Percentiles rank a stretch among this genome's conserved stretches.
These are phyloP conservation scores for Laguncularia racemosa DNA, from an alignment of 345 rosid species.

Conservation along the genomic window DNA sequence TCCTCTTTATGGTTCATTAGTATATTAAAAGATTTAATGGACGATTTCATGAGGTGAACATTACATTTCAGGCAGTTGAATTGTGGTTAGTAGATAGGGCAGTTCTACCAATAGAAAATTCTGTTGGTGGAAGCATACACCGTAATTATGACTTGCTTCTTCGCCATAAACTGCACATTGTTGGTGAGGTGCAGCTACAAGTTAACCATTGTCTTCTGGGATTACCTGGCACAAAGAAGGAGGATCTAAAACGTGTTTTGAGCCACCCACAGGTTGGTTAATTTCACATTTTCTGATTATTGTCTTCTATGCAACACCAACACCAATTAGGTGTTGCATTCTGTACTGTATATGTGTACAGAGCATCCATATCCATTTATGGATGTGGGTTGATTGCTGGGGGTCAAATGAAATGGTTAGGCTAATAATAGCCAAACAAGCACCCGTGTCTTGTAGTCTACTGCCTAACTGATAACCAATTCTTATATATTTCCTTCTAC, in stretches of 20 bases:
- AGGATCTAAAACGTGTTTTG: conserved; percentile 63
- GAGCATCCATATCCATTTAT: too few species aligned
- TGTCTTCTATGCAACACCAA: neutral
- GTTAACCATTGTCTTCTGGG: conserved; percentile 86
- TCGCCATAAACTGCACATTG: conserved; percentile 92
- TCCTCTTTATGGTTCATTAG: too few species aligned
- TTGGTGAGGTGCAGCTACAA: conserved; percentile 74
- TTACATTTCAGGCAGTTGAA: conserved; percentile 75
- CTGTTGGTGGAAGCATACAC: conserved; percentile 90
- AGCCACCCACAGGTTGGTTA: conserved; percentile 86
- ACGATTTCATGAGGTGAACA: too few species aligned
- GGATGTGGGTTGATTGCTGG: too few species aligned
- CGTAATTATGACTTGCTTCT: conserved; percentile 91
- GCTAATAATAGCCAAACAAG: too few species aligned
- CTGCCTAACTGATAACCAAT: too few species aligned
- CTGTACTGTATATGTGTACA: neutral
- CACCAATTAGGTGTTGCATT: neutral
- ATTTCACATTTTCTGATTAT: conserved; percentile 1
- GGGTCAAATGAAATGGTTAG: too few species aligned
- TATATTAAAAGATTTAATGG: too few species aligned
- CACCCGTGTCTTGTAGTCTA: too few species aligned
- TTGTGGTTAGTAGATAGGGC: conserved; percentile 92
- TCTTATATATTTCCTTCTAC: too few species aligned
- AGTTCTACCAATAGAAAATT: conserved; percentile 85
- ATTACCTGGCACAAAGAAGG: conserved; percentile 56